Evolutionary conservation across 2,329 filamentous ascomycete species (phyloP).

Genomic region (Penicillium sp.): DNA sequence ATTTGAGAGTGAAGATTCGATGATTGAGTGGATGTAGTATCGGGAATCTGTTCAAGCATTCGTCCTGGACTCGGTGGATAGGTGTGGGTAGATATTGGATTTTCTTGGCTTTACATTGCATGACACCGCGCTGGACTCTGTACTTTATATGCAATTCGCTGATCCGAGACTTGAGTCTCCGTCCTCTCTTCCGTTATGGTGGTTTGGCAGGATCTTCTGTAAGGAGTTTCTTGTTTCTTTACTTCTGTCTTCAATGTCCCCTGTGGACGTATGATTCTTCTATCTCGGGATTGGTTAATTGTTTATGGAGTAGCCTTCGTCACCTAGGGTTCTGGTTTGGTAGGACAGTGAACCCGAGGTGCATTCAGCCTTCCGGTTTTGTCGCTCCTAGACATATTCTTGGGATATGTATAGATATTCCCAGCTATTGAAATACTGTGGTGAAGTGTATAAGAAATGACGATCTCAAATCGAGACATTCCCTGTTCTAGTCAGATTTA

Average conservation of each 20-base stretch:
- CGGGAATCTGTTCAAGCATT: constrained; percentile 8
- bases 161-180: constrained; percentile 11
- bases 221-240: constrained; percentile 10
- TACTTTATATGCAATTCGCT: constrained; percentile 26
- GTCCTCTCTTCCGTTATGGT: constrained; percentile 6
- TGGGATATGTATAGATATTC: not conserved
- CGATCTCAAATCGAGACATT: not conserved
- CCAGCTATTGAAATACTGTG: too few relatives aligned
- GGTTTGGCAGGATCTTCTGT: constrained; percentile 1
- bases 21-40: constrained; percentile 21
- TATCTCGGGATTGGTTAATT: constrained; percentile 16
- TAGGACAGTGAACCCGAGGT: not conserved
- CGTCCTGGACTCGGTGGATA: constrained; percentile 14
- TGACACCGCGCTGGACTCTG: constrained; percentile 26
- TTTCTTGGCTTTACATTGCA: constrained; percentile 26
- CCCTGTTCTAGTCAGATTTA: constrained; percentile 6
- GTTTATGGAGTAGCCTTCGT: not conserved
- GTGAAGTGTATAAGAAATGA: not conserved
- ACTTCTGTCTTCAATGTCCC: not conserved
- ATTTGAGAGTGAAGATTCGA: constrained; percentile 15
- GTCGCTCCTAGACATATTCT: not conserved
- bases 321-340: not conserved
- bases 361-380: not conserved
- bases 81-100: constrained; percentile 27
- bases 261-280: constrained; percentile 16